Evolutionary conservation across 352 stramenopile genomes (phyloP).

Genomic region (Phytophthora hybrid): DNA sequence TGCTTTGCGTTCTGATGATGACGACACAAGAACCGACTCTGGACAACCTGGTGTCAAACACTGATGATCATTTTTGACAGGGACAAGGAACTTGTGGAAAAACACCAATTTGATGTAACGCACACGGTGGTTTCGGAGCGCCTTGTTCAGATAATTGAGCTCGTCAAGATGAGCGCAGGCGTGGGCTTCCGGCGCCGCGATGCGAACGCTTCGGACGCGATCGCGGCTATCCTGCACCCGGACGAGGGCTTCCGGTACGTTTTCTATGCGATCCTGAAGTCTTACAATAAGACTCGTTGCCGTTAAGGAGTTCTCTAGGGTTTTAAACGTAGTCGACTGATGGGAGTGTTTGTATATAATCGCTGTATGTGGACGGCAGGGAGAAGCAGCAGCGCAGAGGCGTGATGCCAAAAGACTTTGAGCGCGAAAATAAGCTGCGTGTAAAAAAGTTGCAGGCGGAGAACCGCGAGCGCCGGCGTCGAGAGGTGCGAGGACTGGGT

Average conservation of each 20-base stretch:
- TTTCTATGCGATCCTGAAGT: background rate
- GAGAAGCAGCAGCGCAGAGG: conserved; percentile 67
- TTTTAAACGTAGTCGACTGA: conserved; percentile 3
- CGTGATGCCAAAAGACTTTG: conserved; percentile 66
- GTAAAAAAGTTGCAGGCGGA: conserved; percentile 68
- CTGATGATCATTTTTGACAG: conserved; percentile 25
- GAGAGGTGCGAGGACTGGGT: conserved; percentile 39
- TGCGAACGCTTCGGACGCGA: conserved; percentile 73
- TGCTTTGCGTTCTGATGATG: conserved; percentile 32
- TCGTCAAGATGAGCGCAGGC: conserved; percentile 49
- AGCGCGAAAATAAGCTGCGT: conserved; percentile 69
- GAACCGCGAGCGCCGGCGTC: conserved; percentile 59
- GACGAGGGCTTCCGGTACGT: conserved; percentile 64
- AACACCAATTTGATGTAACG: conserved; percentile 8
- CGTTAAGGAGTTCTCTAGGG: background rate
- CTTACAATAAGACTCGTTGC: background rate
- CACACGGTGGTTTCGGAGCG: conserved; percentile 21
- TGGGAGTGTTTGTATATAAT: background rate
- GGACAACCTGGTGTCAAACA: conserved; percentile 32
- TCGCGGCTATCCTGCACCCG: conserved; percentile 70
- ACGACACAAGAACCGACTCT: conserved; percentile 14
- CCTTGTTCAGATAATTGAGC: conserved; percentile 4
- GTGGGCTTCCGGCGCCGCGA: conserved; percentile 64
- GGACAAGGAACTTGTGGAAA: conserved; percentile 11
- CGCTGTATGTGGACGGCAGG: conserved; percentile 32